Base-by-base conservation (phyloP, 495 filamentous ascomycete genomes). In the Bombardia bombarda region DNA sequence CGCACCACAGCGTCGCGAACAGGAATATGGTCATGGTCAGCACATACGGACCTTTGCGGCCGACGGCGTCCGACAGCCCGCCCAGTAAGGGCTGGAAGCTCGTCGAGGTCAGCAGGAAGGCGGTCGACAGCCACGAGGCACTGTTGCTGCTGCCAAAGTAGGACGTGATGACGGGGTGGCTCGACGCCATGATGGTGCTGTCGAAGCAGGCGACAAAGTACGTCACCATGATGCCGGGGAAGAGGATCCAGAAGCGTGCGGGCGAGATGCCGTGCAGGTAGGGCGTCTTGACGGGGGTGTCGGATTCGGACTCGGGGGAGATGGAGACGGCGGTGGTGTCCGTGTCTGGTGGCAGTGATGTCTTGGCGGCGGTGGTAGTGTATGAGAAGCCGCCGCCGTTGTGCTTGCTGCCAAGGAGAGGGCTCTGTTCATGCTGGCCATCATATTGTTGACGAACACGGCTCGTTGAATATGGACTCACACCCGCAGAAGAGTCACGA, bases 61-160 rank as follows among this genome's bases (percentile, higher is more conserved):
- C 85, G 39, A 87, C 59, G 1, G 79, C 78, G 58, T 89, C 85
- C 3, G 82, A 86, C 6, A 87, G 56, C 4, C 84, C 69, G 13
- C 82, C 84, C 42, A 84, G 79, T 2, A 90, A 63, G 0, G 85
- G 84, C 53, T 87, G 76, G 51, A 87, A 82, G 23, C 78, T 74
- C 4, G 83, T 87, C 13, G 78, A 81, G 0, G 84, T 88, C n/a
- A 90, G 65, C 7, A 88, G 53, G 42, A 89, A 90, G 0, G 84
- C 78, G 0, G 84, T 88, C 17, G 84, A 87, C 3, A 90, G 68
- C 86, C 86, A 90, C 8, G 84, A 87, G 6, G 84, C 84, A 14
- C 74, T 69, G 52, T 89, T 87, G 12, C 82, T 82, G 38, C 80
- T 73, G 39, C 80, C 67, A 57, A 90, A 89, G 52, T 86, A 76